Percentiles rank a stretch among this genome's conserved stretches.
These are phyloP conservation scores for Monosporascus sp. DNA, from an alignment of 2,329 filamentous ascomycete species.

Conservation along the genomic window DNA sequence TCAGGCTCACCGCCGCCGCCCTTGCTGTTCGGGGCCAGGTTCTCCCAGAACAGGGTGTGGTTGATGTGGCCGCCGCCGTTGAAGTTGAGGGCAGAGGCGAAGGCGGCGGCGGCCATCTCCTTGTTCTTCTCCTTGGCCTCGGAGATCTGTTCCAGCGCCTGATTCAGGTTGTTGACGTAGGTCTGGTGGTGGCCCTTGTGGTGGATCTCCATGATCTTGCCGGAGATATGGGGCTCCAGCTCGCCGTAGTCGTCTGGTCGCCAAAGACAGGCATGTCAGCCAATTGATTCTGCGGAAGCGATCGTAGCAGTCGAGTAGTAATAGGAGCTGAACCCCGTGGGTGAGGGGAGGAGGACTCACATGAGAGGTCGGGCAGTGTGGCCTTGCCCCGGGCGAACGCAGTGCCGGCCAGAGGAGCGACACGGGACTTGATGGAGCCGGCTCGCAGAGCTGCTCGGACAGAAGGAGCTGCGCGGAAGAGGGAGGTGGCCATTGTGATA, in stretches of 20 bases:
- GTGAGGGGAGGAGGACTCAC: conserved; percentile 38
- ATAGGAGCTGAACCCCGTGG: too few relatives aligned
- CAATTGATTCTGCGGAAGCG: too few relatives aligned
- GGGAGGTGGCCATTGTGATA: conserved; percentile 63
- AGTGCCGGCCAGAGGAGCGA: conserved; percentile 62
- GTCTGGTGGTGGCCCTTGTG: conserved; percentile 79
- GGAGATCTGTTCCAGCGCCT: conserved; percentile 60
- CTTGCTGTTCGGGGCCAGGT: conserved; percentile 43
- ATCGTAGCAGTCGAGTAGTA: too few relatives aligned
- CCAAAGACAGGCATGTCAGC: too few relatives aligned
- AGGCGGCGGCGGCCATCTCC: conserved; percentile 21
- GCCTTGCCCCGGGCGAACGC: conserved; percentile 83
- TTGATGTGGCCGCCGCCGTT: conserved; percentile 63
- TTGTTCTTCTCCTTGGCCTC: conserved; percentile 51
- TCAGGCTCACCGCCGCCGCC: conserved; percentile 41
- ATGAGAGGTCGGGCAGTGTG: conserved; percentile 82
- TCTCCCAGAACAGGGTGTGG: conserved; percentile 66
- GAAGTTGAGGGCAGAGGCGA: conserved; percentile 50
- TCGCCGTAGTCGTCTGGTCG: conserved; percentile 85
- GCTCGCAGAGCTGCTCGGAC: conserved; percentile 67
- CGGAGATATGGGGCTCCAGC: conserved; percentile 73
- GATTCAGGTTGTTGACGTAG: conserved; percentile 74
- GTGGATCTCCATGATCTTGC: conserved; percentile 82
- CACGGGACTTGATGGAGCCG: conserved; percentile 52
- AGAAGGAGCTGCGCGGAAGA: conserved; percentile 65